Evolutionary conservation across 179 eudicot genomes (phyloP), one percentile per base, ranked within the genome.

Genomic region (Carnegiea gigantea): DNA sequence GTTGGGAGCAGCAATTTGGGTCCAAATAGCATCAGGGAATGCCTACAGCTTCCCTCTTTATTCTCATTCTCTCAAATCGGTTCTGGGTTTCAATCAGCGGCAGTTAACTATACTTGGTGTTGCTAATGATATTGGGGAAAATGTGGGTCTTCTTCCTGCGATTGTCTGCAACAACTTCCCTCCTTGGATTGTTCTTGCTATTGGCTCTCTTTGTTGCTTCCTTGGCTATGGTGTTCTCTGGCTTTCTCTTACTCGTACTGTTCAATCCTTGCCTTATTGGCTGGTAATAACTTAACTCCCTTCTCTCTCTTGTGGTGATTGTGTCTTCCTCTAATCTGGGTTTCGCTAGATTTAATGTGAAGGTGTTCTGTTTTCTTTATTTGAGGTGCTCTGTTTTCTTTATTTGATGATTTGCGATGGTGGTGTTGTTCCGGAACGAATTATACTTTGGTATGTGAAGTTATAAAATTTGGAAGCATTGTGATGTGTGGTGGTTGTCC

Each of bases 41-140:
- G 82, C 90, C 0, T 92, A 90, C 83, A 92, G 54, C 59, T 95
- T 93, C 78, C 92, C 98, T 2, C 90, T 95, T 1, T 95, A 90
- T 82, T 95, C 98, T 1, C 88, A 85, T 21, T 57, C 97, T 1
- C 78, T 95, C 0, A 95, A 95, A 88, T 84, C 93, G 0, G 92
- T 95, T 6, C 26, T 93, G 82, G 95, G 96, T 73, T 89, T 85
- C 59, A 91, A 77, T 82, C 98, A 95, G 62, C 89, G 88, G 26
- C 98, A 92, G 76, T 68, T 95, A 5, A 93, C 98, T 0, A 88
- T 95, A 14, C 96, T 93, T 59, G 98, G 97, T 2, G 98, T 95
- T 26, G 98, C 98, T 9, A 89, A 89, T 80, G 98, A 95, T 44
- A 84, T 95, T 54, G 97, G 98, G 0, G 98, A 95, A 60, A 93